phyloP scores from a whole-genome alignment of 2,329 filamentous ascomycete species.

The Neonectria hederae region DNA sequence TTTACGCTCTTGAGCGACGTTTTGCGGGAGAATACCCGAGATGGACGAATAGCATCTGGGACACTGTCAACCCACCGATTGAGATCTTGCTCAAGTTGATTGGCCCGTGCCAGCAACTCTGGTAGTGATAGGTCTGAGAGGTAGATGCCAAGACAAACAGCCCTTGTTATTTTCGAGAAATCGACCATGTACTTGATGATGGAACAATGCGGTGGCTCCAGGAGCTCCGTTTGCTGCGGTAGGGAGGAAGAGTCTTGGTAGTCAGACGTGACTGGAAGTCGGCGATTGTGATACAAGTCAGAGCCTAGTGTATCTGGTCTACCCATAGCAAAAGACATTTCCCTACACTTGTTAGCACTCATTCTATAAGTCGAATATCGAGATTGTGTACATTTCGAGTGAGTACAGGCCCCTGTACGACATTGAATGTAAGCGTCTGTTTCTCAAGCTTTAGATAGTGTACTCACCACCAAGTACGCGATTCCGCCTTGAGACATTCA shows the following conservation, averaged over 20 bases:
- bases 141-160: conserved; percentile 19
- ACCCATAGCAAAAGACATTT: conserved; percentile 59
- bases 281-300: conserved; percentile 59
- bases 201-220: conserved; percentile 14
- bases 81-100: conserved; percentile 19
- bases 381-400: conserved; percentile 51
- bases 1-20: conserved; percentile 13
- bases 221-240: background rate
- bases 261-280: conserved; percentile 35
- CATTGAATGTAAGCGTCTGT: background rate
- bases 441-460: rapidly evolving
- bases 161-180: conserved; percentile 16
- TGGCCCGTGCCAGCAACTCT: conserved; percentile 13
- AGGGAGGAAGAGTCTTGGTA: background rate
- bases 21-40: conserved; percentile 2
- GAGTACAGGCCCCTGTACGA: conserved; percentile 53
- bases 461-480: conserved; percentile 57
- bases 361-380: background rate
- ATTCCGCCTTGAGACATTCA: conserved; percentile 48
- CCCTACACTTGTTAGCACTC: conserved; percentile 42
- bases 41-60: conserved; percentile 11
- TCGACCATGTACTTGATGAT: conserved; percentile 26
- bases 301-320: conserved; percentile 58
- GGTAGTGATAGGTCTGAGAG: conserved; percentile 10
- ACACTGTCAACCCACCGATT: conserved; percentile 19